Evolutionary conservation across 306 rosid species (phyloP), one percentile per base, ranked within the genome.

Genomic region (Dryas drummondii): DNA sequence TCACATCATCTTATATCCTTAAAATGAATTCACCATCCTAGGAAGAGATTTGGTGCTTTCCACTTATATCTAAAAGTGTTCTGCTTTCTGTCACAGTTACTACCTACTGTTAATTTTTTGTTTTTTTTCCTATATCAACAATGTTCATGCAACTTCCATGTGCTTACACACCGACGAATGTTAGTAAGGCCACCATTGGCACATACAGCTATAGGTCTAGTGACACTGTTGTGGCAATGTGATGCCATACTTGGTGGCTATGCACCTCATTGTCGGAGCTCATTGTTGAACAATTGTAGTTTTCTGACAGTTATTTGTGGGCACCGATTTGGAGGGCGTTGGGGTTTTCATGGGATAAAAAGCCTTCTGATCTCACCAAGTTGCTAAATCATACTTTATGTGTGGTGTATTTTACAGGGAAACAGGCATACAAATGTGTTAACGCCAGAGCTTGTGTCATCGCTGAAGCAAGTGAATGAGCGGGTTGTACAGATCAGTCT

Each of bases 401-500:
- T 19, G 44, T 19, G 44, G 17, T 67, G 51, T 77, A 45, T 49
- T 46, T 63, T 74, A 13, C 96, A 90, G 97, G 97, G 86, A 6
- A 85, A 86, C 16, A 77, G 96, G 63, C 88, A 90, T 66, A 80
- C 90, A 52, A 87, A 90, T 76, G 86, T 94, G 63, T 27, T 91
- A 48, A 84, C 72, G 51, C 98, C 98, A 1, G 86, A 94, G 85
- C 87, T 88, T 6, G 97, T 94, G 32, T 84, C 83, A 9, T 90
- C 96, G 10, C 81, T 94, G 81, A 94, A 88, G 82, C 84, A 86
- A 77, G 82, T 84, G 40, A 86, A 85, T 45, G 98, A 91, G 82
- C 75, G 90, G 52, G 94, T 94, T 66, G 97, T 91, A 14, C 98
- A 94, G 80, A 88, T 94, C 72, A 91, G 97, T 73, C 91, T 90